phyloP scores from a whole-genome alignment of 2,329 filamentous ascomycete species.

The Fusarium aywerte region DNA sequence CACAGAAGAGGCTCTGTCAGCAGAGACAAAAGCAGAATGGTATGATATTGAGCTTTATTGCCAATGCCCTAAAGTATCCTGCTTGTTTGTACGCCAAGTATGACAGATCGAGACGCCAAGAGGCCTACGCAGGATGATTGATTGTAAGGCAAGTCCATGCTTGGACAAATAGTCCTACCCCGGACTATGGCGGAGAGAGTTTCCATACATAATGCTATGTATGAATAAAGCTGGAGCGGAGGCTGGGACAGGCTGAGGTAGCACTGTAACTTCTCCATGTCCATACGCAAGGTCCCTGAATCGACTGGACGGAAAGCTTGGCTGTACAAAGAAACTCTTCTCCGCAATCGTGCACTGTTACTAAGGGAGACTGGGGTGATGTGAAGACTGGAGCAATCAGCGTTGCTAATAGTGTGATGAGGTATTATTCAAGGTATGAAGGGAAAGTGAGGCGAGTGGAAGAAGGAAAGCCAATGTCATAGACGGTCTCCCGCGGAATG shows the following conservation, averaged over 20 bases:
- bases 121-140: slow-evolving; percentile 3
- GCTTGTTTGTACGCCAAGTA: neutral
- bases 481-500: neutral
- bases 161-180: slow-evolving; percentile 29
- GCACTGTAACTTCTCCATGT: slow-evolving; percentile 11
- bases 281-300: slow-evolving; percentile 10
- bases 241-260: slow-evolving; percentile 20
- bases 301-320: slow-evolving; percentile 14
- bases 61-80: neutral
- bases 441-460: slow-evolving; percentile 12
- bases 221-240: slow-evolving; percentile 18
- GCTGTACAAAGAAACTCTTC: slow-evolving; percentile 7
- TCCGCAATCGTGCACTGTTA: slow-evolving; percentile 36
- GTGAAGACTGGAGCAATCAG: slow-evolving; percentile 10
- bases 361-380: slow-evolving; percentile 30
- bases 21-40: slow-evolving; percentile 2
- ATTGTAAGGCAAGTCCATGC: slow-evolving; percentile 13
- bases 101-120: neutral
- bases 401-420: slow-evolving; percentile 13
- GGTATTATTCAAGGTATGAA: neutral
- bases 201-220: slow-evolving; percentile 5
- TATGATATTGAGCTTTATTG: neutral
- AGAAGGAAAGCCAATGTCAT: neutral
- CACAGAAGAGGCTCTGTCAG: slow-evolving; percentile 20
- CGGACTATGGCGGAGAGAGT: slow-evolving; percentile 27